Evolutionary conservation across 2,329 filamentous ascomycete genomes (phyloP).

Genomic region (Fonsecaea multimorphosa): DNA sequence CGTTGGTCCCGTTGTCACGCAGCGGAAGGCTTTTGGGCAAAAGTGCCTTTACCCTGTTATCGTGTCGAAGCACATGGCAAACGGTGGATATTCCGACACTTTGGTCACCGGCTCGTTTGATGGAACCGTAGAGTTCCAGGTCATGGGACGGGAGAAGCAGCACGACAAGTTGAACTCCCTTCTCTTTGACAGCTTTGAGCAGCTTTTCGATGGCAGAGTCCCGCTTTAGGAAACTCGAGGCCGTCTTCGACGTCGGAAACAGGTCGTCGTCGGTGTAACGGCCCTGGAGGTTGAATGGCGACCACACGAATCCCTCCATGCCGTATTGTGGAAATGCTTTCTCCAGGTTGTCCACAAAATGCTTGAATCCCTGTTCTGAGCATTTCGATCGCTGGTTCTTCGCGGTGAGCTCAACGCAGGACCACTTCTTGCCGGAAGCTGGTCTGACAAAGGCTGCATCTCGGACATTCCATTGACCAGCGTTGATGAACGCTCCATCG

Average conservation of each 20-base stretch:
- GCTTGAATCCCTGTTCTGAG: background rate
- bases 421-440: slow-evolving; percentile 13
- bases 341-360: background rate
- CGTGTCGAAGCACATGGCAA: slow-evolving; percentile 57
- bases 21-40: slow-evolving; percentile 26
- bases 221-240: background rate
- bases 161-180: slow-evolving; percentile 55
- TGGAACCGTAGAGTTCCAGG: slow-evolving; percentile 63
- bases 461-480: background rate
- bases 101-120: slow-evolving; percentile 75
- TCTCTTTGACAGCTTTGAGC: slow-evolving; percentile 13
- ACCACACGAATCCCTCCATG: background rate
- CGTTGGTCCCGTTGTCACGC: background rate
- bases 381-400: background rate
- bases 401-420: slow-evolving; percentile 10
- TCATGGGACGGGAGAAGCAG: slow-evolving; percentile 63
- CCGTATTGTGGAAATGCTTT: background rate
- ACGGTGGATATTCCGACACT: slow-evolving; percentile 66
- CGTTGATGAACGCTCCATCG: background rate
- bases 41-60: slow-evolving; percentile 42
- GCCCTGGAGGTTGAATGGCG: background rate
- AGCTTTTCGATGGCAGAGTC: background rate
- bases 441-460: background rate
- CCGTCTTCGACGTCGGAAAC: background rate
- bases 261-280: background rate